Conservation (phyloP, 106 monocot genomes). For the Hemerocallis citrina region DNA sequence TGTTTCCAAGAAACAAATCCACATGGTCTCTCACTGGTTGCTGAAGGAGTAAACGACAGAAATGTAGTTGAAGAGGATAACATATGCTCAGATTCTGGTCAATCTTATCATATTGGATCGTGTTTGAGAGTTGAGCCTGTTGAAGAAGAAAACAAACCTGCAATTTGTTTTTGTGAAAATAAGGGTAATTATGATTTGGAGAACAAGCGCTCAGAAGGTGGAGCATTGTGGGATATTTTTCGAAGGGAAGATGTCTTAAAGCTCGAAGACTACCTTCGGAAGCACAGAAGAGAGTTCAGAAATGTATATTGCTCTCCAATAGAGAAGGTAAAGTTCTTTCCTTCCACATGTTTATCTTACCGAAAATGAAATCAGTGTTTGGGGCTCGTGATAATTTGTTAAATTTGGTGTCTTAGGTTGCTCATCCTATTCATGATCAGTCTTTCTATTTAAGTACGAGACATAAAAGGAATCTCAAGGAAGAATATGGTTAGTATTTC, state of each 20-base stretch:
- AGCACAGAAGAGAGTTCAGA: conserved; percentile 35
- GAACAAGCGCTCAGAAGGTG: conserved; percentile 9
- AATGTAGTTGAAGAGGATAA: neutral
- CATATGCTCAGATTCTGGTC: no score
- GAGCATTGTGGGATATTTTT: conserved; percentile 54
- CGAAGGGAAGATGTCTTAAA: conserved; percentile 33
- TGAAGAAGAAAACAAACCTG: neutral
- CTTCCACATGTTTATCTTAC: no score
- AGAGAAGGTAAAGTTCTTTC: conserved; percentile 10
- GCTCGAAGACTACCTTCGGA: conserved; percentile 24
- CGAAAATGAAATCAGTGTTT: no score
- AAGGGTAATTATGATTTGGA: no score
- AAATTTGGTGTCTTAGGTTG: conserved; percentile 35
- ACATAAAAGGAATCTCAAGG: conserved; percentile 62
- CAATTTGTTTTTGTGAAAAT: neutral
- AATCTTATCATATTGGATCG: no score
- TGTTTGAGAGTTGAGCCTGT: no score
- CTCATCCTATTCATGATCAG: conserved; percentile 63
- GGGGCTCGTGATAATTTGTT: no score
- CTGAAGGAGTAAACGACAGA: neutral
- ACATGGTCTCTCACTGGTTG: neutral
- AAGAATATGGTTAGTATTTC: conserved; percentile 68
- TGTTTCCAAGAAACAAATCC: no score
- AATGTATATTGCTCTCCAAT: conserved; percentile 22
- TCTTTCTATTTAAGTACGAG: conserved; percentile 49